Conservation (phyloP, 345 rosid genomes). For the Linum tenue region DNA sequence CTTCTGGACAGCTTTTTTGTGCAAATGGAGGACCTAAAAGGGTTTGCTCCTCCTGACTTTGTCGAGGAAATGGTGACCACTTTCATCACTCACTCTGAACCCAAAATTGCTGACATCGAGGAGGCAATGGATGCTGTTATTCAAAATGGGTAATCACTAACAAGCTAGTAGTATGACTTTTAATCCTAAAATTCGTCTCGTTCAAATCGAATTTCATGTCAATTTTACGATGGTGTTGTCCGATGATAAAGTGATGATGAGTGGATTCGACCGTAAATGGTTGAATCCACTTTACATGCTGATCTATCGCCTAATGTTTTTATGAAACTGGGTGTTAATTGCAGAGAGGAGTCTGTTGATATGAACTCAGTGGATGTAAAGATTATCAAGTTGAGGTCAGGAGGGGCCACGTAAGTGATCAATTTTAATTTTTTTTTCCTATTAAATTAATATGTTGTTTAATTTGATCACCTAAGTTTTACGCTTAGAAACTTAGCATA, state of each 20-base stretch:
- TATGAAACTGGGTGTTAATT: no score
- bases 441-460: no score
- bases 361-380: no score
- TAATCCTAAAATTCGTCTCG: neutral
- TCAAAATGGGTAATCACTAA: conserved; percentile 1
- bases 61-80: conserved; percentile 21
- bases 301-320: no score
- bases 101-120: conserved; percentile 11
- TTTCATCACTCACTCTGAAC: conserved; percentile 19
- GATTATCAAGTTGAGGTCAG: no score
- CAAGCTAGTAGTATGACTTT: neutral
- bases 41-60: conserved; percentile 14
- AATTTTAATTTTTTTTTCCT: no score
- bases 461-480: no score
- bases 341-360: no score
- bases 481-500: no score
- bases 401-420: no score
- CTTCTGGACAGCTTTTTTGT: conserved; percentile 18
- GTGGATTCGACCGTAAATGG: no score
- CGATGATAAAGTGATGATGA: neutral
- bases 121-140: conserved; percentile 6
- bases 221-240: neutral
- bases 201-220: neutral
- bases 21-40: conserved; percentile 26
- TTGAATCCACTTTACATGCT: no score